Evolutionary conservation across 2,329 filamentous ascomycete species (phyloP).

Genomic region (Chaetomiaceae sp.): DNA sequence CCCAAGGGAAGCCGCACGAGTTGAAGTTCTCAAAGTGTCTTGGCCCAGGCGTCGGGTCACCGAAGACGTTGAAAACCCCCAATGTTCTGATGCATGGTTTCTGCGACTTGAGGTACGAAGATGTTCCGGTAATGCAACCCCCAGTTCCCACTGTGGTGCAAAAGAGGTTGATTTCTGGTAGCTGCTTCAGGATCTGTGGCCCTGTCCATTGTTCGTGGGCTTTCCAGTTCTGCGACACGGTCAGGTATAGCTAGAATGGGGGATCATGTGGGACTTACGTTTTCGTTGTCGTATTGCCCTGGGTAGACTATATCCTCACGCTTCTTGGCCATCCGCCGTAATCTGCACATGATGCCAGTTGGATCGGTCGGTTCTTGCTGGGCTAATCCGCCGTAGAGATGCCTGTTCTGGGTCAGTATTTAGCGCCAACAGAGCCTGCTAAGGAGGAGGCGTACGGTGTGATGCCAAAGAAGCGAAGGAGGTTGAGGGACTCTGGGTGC

Average conservation of each 20-base stretch:
- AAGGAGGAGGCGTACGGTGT: background rate
- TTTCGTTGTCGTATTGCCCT: conserved; percentile 21
- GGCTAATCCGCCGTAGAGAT: conserved; percentile 19
- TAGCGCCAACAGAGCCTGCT: too few relatives aligned
- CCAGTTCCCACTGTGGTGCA: conserved; percentile 51
- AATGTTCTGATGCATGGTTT: conserved; percentile 40
- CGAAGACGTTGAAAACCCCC: conserved; percentile 47
- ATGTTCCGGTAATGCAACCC: conserved; percentile 42
- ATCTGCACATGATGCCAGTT: conserved; percentile 17
- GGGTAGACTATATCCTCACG: conserved; percentile 14
- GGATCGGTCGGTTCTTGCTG: conserved; percentile 21
- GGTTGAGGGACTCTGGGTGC: conserved; percentile 45
- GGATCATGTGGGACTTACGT: conserved; percentile 11
- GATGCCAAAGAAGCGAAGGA: conserved; percentile 55
- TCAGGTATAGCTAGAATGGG: too few relatives aligned
- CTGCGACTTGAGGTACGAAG: conserved; percentile 42
- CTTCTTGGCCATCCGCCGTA: conserved; percentile 10
- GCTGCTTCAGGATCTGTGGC: conserved; percentile 47
- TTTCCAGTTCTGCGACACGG: conserved; percentile 41
- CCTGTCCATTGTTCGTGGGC: conserved; percentile 52
- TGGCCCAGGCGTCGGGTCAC: conserved; percentile 52
- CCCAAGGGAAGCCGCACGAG: conserved; percentile 51
- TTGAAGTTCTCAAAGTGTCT: conserved; percentile 43
- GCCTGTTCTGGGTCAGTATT: conserved; percentile 5
- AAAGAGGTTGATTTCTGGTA: conserved; percentile 48